phyloP scores from a whole-genome alignment of 495 filamentous ascomycete genomes.

The Pyrenula massariospora region DNA sequence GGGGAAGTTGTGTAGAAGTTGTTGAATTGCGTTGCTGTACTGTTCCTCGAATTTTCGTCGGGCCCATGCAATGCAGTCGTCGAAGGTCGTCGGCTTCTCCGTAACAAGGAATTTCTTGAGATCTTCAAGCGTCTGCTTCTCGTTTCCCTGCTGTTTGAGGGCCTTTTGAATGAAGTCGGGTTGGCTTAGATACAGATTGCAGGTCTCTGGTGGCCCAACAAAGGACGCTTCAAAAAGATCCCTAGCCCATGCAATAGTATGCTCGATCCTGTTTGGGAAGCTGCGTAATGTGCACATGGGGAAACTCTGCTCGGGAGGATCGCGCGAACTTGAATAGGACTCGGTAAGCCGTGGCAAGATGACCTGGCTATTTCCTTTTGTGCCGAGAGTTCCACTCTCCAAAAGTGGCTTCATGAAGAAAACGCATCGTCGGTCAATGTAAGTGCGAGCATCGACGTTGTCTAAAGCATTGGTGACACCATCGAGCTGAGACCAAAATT shows the following conservation, averaged over 20 bases:
- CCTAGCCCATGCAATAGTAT: slow-evolving; percentile 96
- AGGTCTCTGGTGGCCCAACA: slow-evolving; percentile 84
- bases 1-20: slow-evolving; percentile 95
- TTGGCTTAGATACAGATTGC: slow-evolving; percentile 88
- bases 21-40: slow-evolving; percentile 94
- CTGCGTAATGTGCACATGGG: slow-evolving; percentile 96
- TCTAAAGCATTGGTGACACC: slow-evolving; percentile 95
- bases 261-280: slow-evolving; percentile 98
- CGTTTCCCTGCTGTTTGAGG: slow-evolving; percentile 88
- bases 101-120: slow-evolving; percentile 85
- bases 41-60: slow-evolving; percentile 90
- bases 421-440: slow-evolving; percentile 94
- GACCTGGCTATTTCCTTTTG: slow-evolving; percentile 97
- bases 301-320: slow-evolving; percentile 97
- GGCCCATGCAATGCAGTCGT: slow-evolving; percentile 93
- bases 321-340: slow-evolving; percentile 96
- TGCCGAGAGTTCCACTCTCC: slow-evolving; percentile 93
- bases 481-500: slow-evolving; percentile 85
- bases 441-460: slow-evolving; percentile 94
- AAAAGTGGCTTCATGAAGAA: slow-evolving; percentile 97
- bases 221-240: slow-evolving; percentile 92
- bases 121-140: slow-evolving; percentile 88
- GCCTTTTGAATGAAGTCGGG: slow-evolving; percentile 83
- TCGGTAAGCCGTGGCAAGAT: slow-evolving; percentile 84
- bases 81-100: slow-evolving; percentile 83